Base-by-base conservation (phyloP, 2,329 filamentous ascomycete genomes). In the Knufia fluminis region DNA sequence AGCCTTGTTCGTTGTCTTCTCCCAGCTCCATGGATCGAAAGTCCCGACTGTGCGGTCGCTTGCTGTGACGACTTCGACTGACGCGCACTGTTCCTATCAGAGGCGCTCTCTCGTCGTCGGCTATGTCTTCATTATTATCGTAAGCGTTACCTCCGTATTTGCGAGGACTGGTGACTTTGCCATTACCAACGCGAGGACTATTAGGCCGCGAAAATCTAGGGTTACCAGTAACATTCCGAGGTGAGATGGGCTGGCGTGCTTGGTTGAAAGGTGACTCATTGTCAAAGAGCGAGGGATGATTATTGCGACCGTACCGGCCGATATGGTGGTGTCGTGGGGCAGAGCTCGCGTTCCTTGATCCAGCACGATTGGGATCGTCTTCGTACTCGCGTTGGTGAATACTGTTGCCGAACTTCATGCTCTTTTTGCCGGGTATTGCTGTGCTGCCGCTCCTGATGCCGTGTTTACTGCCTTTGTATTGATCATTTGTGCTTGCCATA, bases 331-430 rank as follows among this genome's bases (percentile, higher is more conserved):
- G 86, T 43, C 88, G 82, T 12, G 76, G 71, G 1, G 83, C 83
- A 42, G 82, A 63, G 49, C 60, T 67, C 2, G 81, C 72, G 39
- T 76, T 76, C 23, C 84, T 82, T 19, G 72, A 71, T 52, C 73
- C 78, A 60, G 78, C 81, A 50, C 82, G 75, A 14, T 74, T 73
- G 19, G 75, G 78, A 49, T 80, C 79, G 55, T 78, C 78, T 14
- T 82, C 82, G 47, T 71, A 74, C 54, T 78, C 79, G 55, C 76
- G 80, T 56, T 73, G 82, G 66, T 86, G 87, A 1, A 84, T 81
- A 54, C 78, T 80, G 65, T 87, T 91, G 51, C 86, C 85, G 62
- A 97, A 97, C 62, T 96, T 97, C 88, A 95, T 96, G 68, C 85
- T 94, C 71, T 87, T 89, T 70, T 94, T 96, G 58, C 84, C 79